A percentile compares a stretch with the other conserved stretches of the same genome.
These are phyloP conservation scores for Gnetum montanum DNA, from an alignment of 75 land plant species.

Conservation along the genomic window DNA sequence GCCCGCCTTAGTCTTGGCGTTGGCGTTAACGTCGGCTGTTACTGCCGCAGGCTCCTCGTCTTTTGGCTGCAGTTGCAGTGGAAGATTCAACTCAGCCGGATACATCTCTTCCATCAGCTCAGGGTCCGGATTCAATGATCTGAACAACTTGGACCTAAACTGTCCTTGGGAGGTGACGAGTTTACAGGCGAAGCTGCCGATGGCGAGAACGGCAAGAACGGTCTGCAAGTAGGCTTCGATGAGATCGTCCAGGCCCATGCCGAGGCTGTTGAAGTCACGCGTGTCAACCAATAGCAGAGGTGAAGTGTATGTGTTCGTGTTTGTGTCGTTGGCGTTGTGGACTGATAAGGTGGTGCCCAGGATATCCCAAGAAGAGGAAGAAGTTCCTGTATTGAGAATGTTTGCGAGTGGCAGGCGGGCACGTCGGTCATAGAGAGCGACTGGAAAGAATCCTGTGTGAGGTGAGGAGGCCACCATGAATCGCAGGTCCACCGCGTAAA, in stretches of 20 bases:
- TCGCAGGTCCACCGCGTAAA: constrained; percentile 28
- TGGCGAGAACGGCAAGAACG: constrained; percentile 23
- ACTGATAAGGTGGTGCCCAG: constrained; percentile 25
- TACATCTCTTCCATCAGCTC: constrained; percentile 29
- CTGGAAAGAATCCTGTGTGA: constrained; percentile 33
- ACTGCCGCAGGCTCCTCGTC: no score
- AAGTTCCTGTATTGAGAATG: constrained; percentile 7
- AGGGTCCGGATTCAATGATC: constrained; percentile 23
- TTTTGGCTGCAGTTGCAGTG: no score
- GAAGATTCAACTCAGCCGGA: constrained; percentile 14
- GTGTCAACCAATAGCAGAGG: constrained; percentile 23
- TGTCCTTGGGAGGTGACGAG: constrained; percentile 21
- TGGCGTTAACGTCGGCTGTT: no score
- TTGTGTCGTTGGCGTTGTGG: no score
- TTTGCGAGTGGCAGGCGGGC: constrained; percentile 23
- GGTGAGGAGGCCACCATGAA: constrained; percentile 29
- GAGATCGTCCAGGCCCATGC: constrained; percentile 29
- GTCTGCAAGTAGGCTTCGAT: constrained; percentile 43
- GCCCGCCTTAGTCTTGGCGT: no score
- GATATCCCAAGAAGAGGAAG: constrained; percentile 29
- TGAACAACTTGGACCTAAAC: constrained; percentile 21
- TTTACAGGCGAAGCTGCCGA: constrained; percentile 28
- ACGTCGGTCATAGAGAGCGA: constrained; percentile 28
- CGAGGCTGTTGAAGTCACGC: constrained; percentile 28
- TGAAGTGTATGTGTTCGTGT: constrained; percentile 17